Base-by-base conservation (phyloP, 352 stramenopile genomes). In the Globisporangium cystogenes region DNA sequence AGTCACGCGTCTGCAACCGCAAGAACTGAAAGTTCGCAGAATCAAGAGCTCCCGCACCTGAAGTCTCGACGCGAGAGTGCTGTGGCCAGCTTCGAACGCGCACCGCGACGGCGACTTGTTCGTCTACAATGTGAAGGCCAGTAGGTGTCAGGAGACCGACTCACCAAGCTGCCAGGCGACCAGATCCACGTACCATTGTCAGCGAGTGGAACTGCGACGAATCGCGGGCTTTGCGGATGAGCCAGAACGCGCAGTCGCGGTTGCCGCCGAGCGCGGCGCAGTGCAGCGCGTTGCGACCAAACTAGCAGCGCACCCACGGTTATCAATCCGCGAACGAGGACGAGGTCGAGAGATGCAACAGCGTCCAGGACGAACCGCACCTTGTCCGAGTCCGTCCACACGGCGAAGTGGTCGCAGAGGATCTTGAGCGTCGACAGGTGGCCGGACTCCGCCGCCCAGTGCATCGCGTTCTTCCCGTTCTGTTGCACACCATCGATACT, bases 401-500 rank as follows among this genome's bases (percentile, higher is more conserved):
- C 57, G 5, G 58, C 56, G 33, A 92, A 92, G 29, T 90, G 67
- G 35, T 94, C 83, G 27, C 75, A 78, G 20, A 94, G 56, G 11
- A 94, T 63, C 60, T 90, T 91, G n/a, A 94, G 55, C 10, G 81
- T 84, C 29, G 71, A 82, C 42, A 94, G 62, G 49, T 94, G 83
- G 0, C 83, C 79, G 26, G 79, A 78, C 49, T 90, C 81, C 1
- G 83, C 81, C 16, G 83, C 83, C 80, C 82, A 94, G 47, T 94
- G 83, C 76, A 94, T 84, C 16, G 83, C 83, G 43, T 94, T 94
- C 53, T 94, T 94, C 48, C 83, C 83, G 49, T 94, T 92, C 83
- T 93, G 43, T 27, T n/a, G 11, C 10, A 39, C 14, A 39, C 14
- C 33, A 5, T 18, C 29, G 33, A 4, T 39, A 12, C 12, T 18